Evolutionary conservation across 2,329 filamentous ascomycete species (phyloP).

Genomic region (Aspergillus melleus): DNA sequence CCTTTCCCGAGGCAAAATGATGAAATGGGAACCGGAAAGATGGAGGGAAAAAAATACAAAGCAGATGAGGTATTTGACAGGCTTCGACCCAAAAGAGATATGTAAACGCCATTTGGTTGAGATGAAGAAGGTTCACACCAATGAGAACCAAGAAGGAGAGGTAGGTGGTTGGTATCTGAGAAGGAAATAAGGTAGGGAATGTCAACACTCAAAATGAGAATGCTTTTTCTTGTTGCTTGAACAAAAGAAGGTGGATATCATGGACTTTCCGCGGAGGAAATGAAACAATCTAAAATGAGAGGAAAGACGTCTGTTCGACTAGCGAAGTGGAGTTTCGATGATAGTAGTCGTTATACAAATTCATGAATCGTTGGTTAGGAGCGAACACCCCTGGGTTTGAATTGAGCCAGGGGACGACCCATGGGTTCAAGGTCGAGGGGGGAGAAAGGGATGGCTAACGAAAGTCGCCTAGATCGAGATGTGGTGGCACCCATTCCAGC

Average conservation of each 20-base stretch:
- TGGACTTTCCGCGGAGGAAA: neutral
- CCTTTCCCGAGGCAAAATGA: constrained; percentile 8
- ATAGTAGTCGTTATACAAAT: constrained; percentile 7
- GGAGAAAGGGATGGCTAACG: constrained; percentile 7
- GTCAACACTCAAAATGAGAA: neutral
- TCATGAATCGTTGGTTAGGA: constrained; percentile 11
- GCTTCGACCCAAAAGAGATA: neutral
- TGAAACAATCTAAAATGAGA: neutral
- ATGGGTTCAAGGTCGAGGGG: neutral
- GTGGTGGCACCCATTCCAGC: constrained; percentile 40
- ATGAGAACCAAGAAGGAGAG: neutral
- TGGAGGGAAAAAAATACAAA: constrained; percentile 4
- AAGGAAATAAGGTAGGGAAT: neutral
- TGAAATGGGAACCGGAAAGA: constrained; percentile 5
- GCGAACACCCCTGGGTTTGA: neutral
- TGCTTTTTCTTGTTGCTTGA: neutral
- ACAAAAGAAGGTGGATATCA: neutral
- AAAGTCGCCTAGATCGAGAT: constrained; percentile 34
- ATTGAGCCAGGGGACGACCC: neutral
- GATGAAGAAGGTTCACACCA: neutral
- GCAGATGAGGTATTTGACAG: constrained; percentile 11
- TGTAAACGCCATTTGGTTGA: neutral
- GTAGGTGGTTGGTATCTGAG: neutral
- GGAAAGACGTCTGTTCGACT: constrained; percentile 9
- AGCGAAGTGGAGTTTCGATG: constrained; percentile 14